Evolutionary conservation across 83 land plant genomes (phyloP).

Genomic region (Picea abies): DNA sequence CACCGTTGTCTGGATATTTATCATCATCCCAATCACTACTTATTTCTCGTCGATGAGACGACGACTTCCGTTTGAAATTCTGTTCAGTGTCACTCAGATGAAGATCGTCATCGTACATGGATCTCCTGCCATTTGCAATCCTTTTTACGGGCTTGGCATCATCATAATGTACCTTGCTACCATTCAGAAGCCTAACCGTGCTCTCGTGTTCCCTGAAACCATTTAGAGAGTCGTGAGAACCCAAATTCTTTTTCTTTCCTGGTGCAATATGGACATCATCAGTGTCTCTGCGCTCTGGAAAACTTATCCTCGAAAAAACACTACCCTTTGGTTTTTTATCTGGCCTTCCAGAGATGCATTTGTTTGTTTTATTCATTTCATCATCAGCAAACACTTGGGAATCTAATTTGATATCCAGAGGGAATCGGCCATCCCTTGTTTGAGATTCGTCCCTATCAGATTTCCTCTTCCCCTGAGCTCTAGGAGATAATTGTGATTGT

Average conservation of each 20-base stretch:
- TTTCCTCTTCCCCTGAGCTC: conserved; percentile 12
- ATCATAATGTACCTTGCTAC: conserved; percentile 15
- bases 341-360: not conserved
- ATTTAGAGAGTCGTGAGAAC: conserved; percentile 11
- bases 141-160: conserved; percentile 13
- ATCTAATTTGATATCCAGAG: conserved; percentile 12
- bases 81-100: conserved; percentile 11
- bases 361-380: not conserved
- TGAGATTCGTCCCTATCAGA: conserved; percentile 14
- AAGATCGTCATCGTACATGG: conserved; percentile 9
- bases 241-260: conserved; percentile 5
- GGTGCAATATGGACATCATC: conserved; percentile 1
- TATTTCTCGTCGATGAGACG: conserved; percentile 1
- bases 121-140: conserved; percentile 17
- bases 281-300: conserved; percentile 37
- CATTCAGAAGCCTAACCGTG: conserved; percentile 5
- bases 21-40: conserved; percentile 8
- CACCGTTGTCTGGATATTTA: conserved; percentile 4
- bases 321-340: conserved; percentile 52
- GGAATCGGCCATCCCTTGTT: conserved; percentile 7
- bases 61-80: not conserved
- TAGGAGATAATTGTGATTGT: conserved; percentile 3
- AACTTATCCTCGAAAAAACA: conserved; percentile 79
- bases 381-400: conserved; percentile 7
- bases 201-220: conserved; percentile 21